These are phyloP conservation scores for Neoarthrinium moseri DNA, from an alignment of 2,329 filamentous ascomycete genomes.

Conservation along the genomic window DNA sequence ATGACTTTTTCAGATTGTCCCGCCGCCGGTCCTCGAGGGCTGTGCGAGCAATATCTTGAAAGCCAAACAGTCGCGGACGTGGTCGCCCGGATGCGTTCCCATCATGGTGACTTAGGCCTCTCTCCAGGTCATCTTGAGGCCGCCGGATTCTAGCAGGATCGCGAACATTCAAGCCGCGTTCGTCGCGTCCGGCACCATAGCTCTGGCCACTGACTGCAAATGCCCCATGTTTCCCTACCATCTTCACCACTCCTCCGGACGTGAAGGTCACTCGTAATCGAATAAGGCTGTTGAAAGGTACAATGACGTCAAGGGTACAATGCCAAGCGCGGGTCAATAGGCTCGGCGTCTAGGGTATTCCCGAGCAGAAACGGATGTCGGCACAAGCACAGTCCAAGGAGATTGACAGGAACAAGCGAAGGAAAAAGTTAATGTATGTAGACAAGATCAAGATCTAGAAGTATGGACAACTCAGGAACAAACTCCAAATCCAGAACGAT, in stretches of 20 bases:
- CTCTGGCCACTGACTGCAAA: conserved; percentile 2
- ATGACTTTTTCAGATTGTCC: conserved; percentile 44
- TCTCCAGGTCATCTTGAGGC: conserved; percentile 7
- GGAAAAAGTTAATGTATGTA: too few species aligned
- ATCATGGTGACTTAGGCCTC: neutral
- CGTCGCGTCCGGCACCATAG: neutral
- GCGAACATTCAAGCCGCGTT: neutral
- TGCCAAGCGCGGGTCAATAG: conserved; percentile 5
- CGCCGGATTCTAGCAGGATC: neutral
- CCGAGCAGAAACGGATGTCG: too few species aligned
- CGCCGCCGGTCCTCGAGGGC: conserved; percentile 29
- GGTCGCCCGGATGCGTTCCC: neutral
- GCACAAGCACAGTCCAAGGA: too few species aligned
- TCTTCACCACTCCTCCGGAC: too few species aligned
- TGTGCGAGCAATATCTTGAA: conserved; percentile 9
- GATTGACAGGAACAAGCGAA: too few species aligned
- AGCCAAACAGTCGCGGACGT: conserved; percentile 7
- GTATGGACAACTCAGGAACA: too few species aligned
- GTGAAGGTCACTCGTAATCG: neutral
- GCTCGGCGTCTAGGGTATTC: neutral
- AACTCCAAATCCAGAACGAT: too few species aligned
- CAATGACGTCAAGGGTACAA: neutral
- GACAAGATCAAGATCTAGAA: too few species aligned
- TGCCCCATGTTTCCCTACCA: conserved; percentile 11
- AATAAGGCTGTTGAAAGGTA: neutral